phyloP scores from a whole-genome alignment of 768 basidiomycete species.

The Lentinula lateritia region DNA sequence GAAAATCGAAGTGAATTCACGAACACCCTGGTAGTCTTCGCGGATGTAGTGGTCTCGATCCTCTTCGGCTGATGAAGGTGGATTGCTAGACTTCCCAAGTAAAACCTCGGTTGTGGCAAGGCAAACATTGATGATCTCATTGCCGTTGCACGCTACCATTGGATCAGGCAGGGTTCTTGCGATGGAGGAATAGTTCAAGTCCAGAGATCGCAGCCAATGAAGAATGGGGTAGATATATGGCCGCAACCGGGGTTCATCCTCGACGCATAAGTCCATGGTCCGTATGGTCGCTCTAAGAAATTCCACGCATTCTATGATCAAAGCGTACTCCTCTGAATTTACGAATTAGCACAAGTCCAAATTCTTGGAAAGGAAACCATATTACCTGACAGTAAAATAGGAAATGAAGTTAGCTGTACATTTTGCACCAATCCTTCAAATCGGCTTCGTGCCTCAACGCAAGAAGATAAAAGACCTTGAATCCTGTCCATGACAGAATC shows the following conservation, averaged over 20 bases:
- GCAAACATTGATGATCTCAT: slow-evolving; percentile 52
- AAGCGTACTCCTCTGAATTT: not conserved
- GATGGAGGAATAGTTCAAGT: not conserved
- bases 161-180: not conserved
- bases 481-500: not conserved
- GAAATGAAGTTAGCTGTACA: slow-evolving; percentile 1
- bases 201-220: slow-evolving; percentile 2
- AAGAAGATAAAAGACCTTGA: not conserved
- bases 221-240: not conserved
- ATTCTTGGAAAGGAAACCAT: not conserved
- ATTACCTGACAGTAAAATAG: not conserved
- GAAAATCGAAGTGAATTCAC: slow-evolving; percentile 42
- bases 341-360: not conserved
- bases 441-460: not conserved
- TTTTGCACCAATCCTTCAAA: not conserved
- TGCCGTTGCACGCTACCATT: slow-evolving; percentile 11
- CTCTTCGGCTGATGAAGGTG: slow-evolving; percentile 19
- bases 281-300: not conserved
- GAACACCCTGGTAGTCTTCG: slow-evolving; percentile 37
- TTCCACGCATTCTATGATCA: not conserved
- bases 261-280: not conserved
- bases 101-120: slow-evolving; percentile 64
- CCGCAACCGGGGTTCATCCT: not conserved
- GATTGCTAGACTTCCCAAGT: slow-evolving; percentile 30
- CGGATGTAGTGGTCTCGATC: slow-evolving; percentile 37